Evolutionary conservation across 164 flowering plant genomes (phyloP).

Genomic region (Dillenia suffruticosa): DNA sequence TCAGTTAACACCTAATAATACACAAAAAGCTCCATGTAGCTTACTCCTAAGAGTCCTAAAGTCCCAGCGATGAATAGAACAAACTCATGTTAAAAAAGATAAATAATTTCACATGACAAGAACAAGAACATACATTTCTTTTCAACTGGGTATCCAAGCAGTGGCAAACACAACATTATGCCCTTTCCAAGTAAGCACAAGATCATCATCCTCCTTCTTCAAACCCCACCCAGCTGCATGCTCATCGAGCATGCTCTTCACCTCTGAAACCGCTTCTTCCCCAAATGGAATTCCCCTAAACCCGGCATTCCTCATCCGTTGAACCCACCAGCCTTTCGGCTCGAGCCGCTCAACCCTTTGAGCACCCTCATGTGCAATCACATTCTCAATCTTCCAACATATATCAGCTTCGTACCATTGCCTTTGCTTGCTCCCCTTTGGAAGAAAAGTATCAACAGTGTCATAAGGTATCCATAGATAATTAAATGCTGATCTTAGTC

Average conservation of each 20-base stretch:
- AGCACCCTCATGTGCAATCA: constrained; percentile 65
- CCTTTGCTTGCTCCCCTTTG: constrained; percentile 66
- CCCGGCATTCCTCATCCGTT: constrained; percentile 61
- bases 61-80: too few species aligned
- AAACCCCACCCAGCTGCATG: constrained; percentile 97
- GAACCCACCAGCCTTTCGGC: constrained; percentile 66
- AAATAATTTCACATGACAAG: too few species aligned
- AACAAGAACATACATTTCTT: neutral
- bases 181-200: constrained; percentile 96
- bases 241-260: constrained; percentile 81
- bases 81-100: too few species aligned
- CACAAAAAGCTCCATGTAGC: too few species aligned
- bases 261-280: constrained; percentile 68
- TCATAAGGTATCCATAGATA: constrained; percentile 91
- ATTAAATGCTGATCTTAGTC: constrained; percentile 78
- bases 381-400: constrained; percentile 87
- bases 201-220: constrained; percentile 80
- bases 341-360: constrained; percentile 77
- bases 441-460: constrained; percentile 68
- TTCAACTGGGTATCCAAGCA: constrained; percentile 69
- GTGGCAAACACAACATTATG: constrained; percentile 92
- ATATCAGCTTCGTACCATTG: constrained; percentile 81
- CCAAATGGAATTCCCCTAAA: constrained; percentile 46
- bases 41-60: too few species aligned
- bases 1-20: too few species aligned